Evolutionary conservation across 2,329 filamentous ascomycete species (phyloP).

Genomic region (Beauveria scarabaeidicola): DNA sequence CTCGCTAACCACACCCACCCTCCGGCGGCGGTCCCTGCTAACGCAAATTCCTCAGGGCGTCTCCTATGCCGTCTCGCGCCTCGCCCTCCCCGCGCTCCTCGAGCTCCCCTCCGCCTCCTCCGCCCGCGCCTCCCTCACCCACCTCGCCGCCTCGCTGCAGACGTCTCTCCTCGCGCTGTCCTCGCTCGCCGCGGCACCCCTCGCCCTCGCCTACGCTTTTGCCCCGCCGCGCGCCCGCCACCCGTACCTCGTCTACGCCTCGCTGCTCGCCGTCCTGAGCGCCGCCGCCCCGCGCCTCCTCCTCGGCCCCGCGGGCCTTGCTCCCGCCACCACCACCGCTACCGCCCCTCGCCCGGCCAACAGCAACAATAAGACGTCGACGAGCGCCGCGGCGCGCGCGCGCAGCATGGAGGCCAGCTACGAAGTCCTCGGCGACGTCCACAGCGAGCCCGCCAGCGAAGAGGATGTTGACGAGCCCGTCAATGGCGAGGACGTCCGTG

Average conservation of each 20-base stretch:
- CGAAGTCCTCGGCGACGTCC: slow-evolving; percentile 54
- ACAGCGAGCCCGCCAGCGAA: slow-evolving; percentile 39
- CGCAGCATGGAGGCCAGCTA: slow-evolving; percentile 61
- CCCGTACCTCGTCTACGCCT: slow-evolving; percentile 85
- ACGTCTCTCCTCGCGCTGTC: slow-evolving; percentile 60
- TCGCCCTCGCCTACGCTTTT: slow-evolving; percentile 69
- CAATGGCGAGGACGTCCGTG: slow-evolving; percentile 55
- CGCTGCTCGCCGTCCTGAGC: slow-evolving; percentile 57
- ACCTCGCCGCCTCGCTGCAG: slow-evolving; percentile 54
- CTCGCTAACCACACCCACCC: no score
- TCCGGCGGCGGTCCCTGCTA: not conserved
- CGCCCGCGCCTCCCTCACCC: slow-evolving; percentile 62
- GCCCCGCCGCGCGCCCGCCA: slow-evolving; percentile 70
- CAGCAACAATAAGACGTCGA: no score
- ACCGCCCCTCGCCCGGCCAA: slow-evolving; percentile 15
- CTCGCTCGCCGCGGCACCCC: slow-evolving; percentile 58
- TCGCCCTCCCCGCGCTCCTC: slow-evolving; percentile 73
- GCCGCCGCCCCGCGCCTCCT: slow-evolving; percentile 42
- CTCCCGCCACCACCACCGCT: slow-evolving; percentile 8
- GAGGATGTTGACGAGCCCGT: slow-evolving; percentile 41
- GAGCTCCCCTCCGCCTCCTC: slow-evolving; percentile 67
- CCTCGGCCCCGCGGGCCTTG: slow-evolving; percentile 24
- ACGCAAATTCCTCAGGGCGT: slow-evolving; percentile 54
- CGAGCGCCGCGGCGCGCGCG: slow-evolving; percentile 17
- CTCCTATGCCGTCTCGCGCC: slow-evolving; percentile 71